Evolutionary conservation across 345 rosid genomes (phyloP).

Genomic region (Rhodomyrtus tomentosa): DNA sequence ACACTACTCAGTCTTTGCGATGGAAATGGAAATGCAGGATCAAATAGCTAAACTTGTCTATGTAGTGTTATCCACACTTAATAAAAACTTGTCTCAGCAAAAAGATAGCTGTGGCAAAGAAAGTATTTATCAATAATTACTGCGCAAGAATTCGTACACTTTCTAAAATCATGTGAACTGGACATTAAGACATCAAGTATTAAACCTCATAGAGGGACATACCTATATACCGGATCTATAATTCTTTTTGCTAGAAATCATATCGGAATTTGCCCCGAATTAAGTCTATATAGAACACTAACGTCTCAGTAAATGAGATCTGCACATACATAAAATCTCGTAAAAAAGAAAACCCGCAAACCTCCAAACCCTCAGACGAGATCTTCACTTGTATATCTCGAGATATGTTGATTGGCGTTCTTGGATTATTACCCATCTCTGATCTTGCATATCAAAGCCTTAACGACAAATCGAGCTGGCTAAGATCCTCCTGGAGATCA

Average conservation of each 20-base stretch:
- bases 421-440: neutral
- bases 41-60: neutral
- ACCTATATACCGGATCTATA: neutral
- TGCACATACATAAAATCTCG: neutral
- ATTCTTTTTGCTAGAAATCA: neutral
- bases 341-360: neutral
- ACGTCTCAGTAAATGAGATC: neutral
- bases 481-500: neutral
- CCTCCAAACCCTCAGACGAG: neutral
- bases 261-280: neutral
- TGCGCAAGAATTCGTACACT: neutral
- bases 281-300: neutral
- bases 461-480: conserved; percentile 69
- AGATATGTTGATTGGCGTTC: neutral
- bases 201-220: neutral
- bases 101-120: neutral
- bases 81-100: neutral
- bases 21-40: neutral
- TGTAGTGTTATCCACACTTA: neutral
- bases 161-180: neutral
- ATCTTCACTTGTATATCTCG: neutral
- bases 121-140: neutral
- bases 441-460: conserved; percentile 36
- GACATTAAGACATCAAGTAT: neutral
- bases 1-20: neutral